These are phyloP conservation scores for Phylloporus scabripes DNA, from an alignment of 768 basidiomycete species.

Conservation along the genomic window DNA sequence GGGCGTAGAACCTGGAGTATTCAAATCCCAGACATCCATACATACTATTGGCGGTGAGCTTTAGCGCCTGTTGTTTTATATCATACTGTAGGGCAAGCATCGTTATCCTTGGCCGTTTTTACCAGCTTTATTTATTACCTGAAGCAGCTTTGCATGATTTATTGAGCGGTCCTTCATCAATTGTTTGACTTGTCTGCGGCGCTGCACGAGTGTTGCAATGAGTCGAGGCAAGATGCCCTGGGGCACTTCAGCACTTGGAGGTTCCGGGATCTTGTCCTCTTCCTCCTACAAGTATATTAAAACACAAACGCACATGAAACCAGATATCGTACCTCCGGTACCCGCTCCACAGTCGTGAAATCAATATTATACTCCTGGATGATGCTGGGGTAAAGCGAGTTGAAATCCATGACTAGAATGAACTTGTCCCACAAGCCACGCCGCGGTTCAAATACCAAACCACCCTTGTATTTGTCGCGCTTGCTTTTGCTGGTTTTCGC, in stretches of 20 bases:
- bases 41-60: slow-evolving; percentile 99
- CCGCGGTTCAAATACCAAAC: slow-evolving; percentile 95
- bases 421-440: slow-evolving; percentile 94
- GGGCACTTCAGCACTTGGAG: slow-evolving; percentile 60
- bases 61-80: slow-evolving; percentile 94
- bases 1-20: slow-evolving; percentile 93
- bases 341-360: slow-evolving; percentile 88
- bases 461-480: slow-evolving; percentile 97
- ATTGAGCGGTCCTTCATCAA: slow-evolving; percentile 87
- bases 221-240: slow-evolving; percentile 95
- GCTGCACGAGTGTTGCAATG: slow-evolving; percentile 91
- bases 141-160: slow-evolving; percentile 69
- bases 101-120: not conserved
- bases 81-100: slow-evolving; percentile 58
- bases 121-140: slow-evolving; percentile 45
- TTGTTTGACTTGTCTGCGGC: slow-evolving; percentile 85
- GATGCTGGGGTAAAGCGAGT: slow-evolving; percentile 97
- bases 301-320: not conserved
- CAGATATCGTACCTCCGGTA: slow-evolving; percentile 45
- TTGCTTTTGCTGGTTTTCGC: slow-evolving; percentile 56
- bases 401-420: slow-evolving; percentile 99
- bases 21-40: slow-evolving; percentile 99
- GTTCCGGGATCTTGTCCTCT: slow-evolving; percentile 87
- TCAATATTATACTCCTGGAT: slow-evolving; percentile 99
- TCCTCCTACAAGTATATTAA: slow-evolving; percentile 36